phyloP scores from a whole-genome alignment of 179 eudicot genomes.

The Nepenthes alata region DNA sequence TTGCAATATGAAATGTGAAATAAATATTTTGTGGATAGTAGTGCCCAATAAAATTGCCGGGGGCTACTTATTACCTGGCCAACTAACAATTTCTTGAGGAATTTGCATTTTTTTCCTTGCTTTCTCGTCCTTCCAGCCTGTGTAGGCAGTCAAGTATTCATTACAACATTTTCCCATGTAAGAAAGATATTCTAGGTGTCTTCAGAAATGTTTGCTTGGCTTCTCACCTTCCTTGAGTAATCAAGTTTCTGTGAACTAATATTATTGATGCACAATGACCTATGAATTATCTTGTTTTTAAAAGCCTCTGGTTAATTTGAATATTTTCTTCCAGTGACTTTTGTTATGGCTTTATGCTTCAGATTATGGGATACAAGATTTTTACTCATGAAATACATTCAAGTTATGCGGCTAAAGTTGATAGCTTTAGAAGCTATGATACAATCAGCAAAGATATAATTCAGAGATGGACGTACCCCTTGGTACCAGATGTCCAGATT shows the following conservation, averaged over 20 bases:
- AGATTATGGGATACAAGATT: conserved; percentile 97
- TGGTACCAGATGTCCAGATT: conserved; percentile 81
- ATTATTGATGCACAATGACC: not conserved
- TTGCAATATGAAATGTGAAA: too few relatives aligned
- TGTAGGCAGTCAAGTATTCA: too few relatives aligned
- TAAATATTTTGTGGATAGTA: too few relatives aligned
- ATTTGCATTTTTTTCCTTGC: too few relatives aligned
- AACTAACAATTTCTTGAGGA: too few relatives aligned
- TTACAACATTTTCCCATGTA: too few relatives aligned
- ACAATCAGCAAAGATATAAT: conserved; percentile 90
- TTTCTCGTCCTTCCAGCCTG: too few relatives aligned
- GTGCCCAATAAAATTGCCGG: too few relatives aligned
- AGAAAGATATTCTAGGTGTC: too few relatives aligned
- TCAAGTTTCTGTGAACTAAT: not conserved
- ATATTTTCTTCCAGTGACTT: not conserved
- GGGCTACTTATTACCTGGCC: too few relatives aligned
- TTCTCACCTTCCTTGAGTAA: too few relatives aligned
- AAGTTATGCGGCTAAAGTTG: conserved; percentile 84
- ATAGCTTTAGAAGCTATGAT: conserved; percentile 85
- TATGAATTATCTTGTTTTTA: not conserved
- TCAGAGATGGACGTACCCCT: conserved; percentile 92
- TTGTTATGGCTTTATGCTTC: conserved; percentile 13
- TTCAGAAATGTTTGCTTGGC: too few relatives aligned
- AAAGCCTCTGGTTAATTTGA: not conserved
- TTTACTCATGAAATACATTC: conserved; percentile 85